Percentiles rank a stretch among this genome's conserved stretches.
phyloP scores from a whole-genome alignment of 495 filamentous ascomycete species.

The Podospora didyma region DNA sequence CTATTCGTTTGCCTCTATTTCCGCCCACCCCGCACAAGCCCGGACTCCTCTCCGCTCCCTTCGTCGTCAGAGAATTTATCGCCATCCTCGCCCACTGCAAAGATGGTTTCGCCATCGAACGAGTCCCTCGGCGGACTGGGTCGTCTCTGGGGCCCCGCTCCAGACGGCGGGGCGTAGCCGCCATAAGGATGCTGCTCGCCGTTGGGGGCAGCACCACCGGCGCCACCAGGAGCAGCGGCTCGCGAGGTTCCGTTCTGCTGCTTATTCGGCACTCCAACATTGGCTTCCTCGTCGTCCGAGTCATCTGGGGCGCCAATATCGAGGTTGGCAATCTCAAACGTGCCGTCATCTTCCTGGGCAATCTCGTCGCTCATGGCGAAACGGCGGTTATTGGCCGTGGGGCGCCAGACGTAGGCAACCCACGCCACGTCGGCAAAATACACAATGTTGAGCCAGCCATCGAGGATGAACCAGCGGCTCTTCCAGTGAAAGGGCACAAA shows the following conservation, averaged over 20 bases:
- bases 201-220: conserved; percentile 7
- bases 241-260: background rate
- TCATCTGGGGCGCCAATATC: conserved; percentile 74
- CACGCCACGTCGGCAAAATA: conserved; percentile 90
- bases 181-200: background rate
- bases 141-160: conserved; percentile 18
- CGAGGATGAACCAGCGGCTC: conserved; percentile 92
- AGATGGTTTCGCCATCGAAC: conserved; percentile 89
- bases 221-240: conserved; percentile 16
- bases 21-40: conserved; percentile 54
- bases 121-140: conserved; percentile 56
- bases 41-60: conserved; percentile 59
- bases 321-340: conserved; percentile 80
- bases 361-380: conserved; percentile 99
- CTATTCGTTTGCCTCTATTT: conserved; percentile 22
- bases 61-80: conserved; percentile 57
- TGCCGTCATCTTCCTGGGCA: conserved; percentile 93
- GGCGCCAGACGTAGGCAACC: conserved; percentile 95
- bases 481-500: conserved; percentile 97
- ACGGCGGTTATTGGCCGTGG: conserved; percentile 91
- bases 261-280: conserved; percentile 29
- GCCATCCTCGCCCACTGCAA: conserved; percentile 83
- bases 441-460: conserved; percentile 96
- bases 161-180: background rate
- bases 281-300: conserved; percentile 61